Evolutionary conservation across 768 basidiomycete genomes (phyloP), one percentile per base, ranked within the genome.

Genomic region (Sutorius australiensis): DNA sequence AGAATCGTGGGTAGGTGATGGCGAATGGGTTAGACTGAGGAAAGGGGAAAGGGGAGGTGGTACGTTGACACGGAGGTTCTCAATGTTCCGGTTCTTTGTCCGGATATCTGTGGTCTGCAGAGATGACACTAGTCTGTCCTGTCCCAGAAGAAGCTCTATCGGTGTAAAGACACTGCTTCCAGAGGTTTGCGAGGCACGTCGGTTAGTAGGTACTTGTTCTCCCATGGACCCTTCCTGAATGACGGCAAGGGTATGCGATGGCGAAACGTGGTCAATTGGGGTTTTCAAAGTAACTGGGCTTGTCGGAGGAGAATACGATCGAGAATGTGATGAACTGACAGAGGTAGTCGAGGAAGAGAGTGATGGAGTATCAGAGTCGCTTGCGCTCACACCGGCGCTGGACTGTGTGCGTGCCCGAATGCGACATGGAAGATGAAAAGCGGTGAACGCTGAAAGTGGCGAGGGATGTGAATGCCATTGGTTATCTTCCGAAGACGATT

Each of bases 331-430:
- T 5, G 75, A 77, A 48, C 73, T 74, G 51, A 60, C 64, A 2
- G 75, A 77, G 8, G 63, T 65, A 38, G 58, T 66, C 28, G 74
- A 77, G 45, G 76, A 76, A 30, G 72, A 67, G 46, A 81, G 67
- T 10, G 80, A 78, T n/a, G 77, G 77, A n/a, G 73, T 75, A 52
- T 78, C 77, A 46, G 74, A 76, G 53, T 74, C 74, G 49, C 72
- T 69, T 17, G 62, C 49, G 38, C 70, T 67, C 21, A 71, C 48
- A 40, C 62, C 59, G 6, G 70, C 61, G 43, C 62, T 60, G 10
- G 67, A 64, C 36, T 60, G 65, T 27, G 66, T 53, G 6, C 63
- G 60, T 36, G 64, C 50, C 19, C 69, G 68, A 24, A 36, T 5
- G 33, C 73, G 73, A 41, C 65, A 68, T 34, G 74, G 71, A 32